phyloP scores from a whole-genome alignment of 2,329 filamentous ascomycete species.

The Zasmidium cellare region DNA sequence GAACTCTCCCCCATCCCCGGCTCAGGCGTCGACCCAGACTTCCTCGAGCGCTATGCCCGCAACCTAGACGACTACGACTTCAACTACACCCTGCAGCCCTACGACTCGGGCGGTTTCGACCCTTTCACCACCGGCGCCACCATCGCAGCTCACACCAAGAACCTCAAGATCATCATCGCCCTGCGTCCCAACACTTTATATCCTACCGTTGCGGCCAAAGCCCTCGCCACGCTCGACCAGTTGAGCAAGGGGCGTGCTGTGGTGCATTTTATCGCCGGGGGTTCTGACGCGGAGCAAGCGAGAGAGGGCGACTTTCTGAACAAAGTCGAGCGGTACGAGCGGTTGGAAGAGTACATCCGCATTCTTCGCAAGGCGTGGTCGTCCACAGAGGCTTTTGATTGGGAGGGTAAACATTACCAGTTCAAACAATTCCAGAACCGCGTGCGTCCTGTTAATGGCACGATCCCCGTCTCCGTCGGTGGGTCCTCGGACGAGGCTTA shows the following conservation, averaged over 20 bases:
- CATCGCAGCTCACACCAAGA: constrained; percentile 58
- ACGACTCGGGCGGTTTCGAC: constrained; percentile 57
- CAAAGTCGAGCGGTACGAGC: constrained; percentile 59
- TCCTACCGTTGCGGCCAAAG: constrained; percentile 63
- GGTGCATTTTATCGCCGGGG: constrained; percentile 64
- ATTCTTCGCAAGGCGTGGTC: constrained; percentile 61
- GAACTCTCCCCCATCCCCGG: constrained; percentile 56
- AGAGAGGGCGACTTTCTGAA: constrained; percentile 60
- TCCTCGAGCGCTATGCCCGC: constrained; percentile 57
- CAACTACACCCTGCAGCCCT: constrained; percentile 63
- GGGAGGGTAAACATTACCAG: constrained; percentile 60
- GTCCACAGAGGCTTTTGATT: constrained; percentile 60
- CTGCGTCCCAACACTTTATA: constrained; percentile 63
- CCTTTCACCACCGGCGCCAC: constrained; percentile 61
- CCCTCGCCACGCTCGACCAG: constrained; percentile 62
- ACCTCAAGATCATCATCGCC: constrained; percentile 62
- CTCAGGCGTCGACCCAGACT: constrained; percentile 56
- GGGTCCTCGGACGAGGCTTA: constrained; percentile 62
- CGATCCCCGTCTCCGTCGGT: constrained; percentile 60
- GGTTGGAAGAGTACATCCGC: constrained; percentile 62
- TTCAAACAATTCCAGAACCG: constrained; percentile 60
- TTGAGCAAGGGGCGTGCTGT: constrained; percentile 59
- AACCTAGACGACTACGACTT: constrained; percentile 61
- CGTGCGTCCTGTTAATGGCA: constrained; percentile 55
- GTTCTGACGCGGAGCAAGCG: constrained; percentile 61